Evolutionary conservation across 208 protist species (phyloP).

Genomic region (Crithidia bombi): DNA sequence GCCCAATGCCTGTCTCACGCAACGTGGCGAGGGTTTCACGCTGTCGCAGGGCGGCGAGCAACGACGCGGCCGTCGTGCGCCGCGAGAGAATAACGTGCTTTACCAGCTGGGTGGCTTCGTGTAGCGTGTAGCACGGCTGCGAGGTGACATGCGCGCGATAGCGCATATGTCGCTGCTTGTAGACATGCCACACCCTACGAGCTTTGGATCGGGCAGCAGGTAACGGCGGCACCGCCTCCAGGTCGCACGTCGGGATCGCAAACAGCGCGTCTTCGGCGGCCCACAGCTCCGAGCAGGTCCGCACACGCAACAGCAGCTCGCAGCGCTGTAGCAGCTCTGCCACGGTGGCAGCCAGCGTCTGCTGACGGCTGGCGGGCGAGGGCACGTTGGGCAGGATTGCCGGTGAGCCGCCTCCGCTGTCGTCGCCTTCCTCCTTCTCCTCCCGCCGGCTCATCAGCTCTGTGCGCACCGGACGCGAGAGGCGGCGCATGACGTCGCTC

Average conservation of each 20-base stretch:
- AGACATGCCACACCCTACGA: constrained; percentile 7
- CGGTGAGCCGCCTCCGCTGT: not conserved
- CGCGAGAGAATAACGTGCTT: constrained; percentile 29
- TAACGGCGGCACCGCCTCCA: too few species aligned
- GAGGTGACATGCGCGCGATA: constrained; percentile 27
- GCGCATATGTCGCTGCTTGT: constrained; percentile 27
- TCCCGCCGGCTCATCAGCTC: constrained; percentile 28
- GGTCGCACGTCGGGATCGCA: constrained; percentile 7
- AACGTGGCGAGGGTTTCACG: constrained; percentile 42
- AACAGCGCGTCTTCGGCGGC: constrained; percentile 27
- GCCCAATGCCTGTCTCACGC: constrained; percentile 43
- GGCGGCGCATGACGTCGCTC: constrained; percentile 17
- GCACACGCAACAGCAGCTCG: constrained; percentile 29
- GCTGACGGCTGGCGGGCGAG: constrained; percentile 11
- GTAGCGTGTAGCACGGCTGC: constrained; percentile 31
- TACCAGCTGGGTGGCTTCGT: constrained; percentile 35
- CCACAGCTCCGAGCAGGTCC: constrained; percentile 35
- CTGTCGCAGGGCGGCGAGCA: constrained; percentile 34
- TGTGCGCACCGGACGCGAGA: constrained; percentile 31
- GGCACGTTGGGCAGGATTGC: not conserved
- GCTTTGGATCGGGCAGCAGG: too few species aligned
- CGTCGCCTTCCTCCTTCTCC: not conserved
- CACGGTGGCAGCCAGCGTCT: constrained; percentile 5
- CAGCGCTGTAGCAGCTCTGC: constrained; percentile 31
- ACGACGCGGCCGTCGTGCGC: constrained; percentile 10